phyloP scores from a whole-genome alignment of 2,329 filamentous ascomycete species.

The Exophiala xenobiotica region DNA sequence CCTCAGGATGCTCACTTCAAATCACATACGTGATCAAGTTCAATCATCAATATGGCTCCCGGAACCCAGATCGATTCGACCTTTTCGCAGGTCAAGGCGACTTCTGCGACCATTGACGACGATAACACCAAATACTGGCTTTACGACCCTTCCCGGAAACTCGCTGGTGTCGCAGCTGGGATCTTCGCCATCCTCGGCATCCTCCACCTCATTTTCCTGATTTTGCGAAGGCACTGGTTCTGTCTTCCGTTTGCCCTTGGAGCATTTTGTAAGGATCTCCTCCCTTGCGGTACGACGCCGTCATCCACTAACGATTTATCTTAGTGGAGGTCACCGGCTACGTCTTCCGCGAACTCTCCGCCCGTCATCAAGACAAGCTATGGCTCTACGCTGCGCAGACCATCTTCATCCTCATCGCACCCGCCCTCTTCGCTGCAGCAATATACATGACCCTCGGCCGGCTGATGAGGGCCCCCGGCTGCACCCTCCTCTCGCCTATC shows the following conservation, averaged over 20 bases:
- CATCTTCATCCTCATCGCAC: constrained; percentile 46
- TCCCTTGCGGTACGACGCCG: too few relatives aligned
- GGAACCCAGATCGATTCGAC: neutral
- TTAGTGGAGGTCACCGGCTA: neutral
- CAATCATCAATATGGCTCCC: neutral
- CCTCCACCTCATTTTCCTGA: neutral
- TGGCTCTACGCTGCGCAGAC: constrained; percentile 31
- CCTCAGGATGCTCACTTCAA: neutral
- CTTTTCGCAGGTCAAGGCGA: neutral
- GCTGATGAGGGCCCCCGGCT: constrained; percentile 40
- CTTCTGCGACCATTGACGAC: neutral
- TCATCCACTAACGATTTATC: neutral
- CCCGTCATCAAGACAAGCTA: neutral
- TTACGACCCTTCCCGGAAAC: neutral
- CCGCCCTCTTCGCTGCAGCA: constrained; percentile 48
- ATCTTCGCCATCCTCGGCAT: neutral
- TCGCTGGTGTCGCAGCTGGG: neutral
- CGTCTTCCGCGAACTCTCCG: neutral
- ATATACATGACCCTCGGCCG: constrained; percentile 49
- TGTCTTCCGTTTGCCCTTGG: neutral
- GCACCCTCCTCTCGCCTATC: constrained; percentile 36
- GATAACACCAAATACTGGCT: neutral
- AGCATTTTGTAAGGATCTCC: neutral
- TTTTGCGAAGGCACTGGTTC: neutral
- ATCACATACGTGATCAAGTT: neutral